These are phyloP conservation scores for Evernia prunastri DNA, from an alignment of 495 filamentous ascomycete species.

Conservation along the genomic window DNA sequence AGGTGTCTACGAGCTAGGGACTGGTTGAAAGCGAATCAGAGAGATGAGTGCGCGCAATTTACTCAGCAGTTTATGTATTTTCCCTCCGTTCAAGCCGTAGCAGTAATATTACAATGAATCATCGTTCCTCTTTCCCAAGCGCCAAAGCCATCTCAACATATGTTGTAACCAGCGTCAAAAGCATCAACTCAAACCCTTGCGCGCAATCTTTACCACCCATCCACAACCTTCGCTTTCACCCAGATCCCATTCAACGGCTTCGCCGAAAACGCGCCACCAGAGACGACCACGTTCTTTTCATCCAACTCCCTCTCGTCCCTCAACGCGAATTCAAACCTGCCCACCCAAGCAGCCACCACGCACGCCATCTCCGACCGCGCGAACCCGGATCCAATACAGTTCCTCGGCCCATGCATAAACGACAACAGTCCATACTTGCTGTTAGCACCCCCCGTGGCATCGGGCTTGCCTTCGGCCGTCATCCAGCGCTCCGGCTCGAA, in stretches of 20 bases:
- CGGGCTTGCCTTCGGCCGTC: constrained; percentile 41
- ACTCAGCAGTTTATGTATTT: too few species aligned
- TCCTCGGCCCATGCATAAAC: constrained; percentile 76
- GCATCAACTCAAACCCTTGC: background rate
- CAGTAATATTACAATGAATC: too few species aligned
- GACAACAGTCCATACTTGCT: constrained; percentile 72
- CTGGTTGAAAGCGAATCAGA: too few species aligned
- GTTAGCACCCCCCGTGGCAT: constrained; percentile 44
- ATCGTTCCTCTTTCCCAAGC: background rate
- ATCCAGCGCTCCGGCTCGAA: constrained; percentile 81
- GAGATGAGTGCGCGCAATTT: too few species aligned
- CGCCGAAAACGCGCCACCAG: background rate
- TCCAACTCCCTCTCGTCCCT: background rate
- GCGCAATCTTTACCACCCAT: background rate
- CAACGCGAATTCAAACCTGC: constrained; percentile 60
- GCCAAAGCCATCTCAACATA: background rate
- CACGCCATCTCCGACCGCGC: constrained; percentile 78
- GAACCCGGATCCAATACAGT: constrained; percentile 77
- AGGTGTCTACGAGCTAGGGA: too few species aligned
- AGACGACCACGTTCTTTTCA: background rate
- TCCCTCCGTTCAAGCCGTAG: too few species aligned
- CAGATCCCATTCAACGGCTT: background rate
- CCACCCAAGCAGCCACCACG: constrained; percentile 68
- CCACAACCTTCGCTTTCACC: background rate
- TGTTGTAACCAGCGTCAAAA: too few species aligned